Base-by-base conservation (phyloP, 805 yeast species). In the Diddensiella transvaalensis region DNA sequence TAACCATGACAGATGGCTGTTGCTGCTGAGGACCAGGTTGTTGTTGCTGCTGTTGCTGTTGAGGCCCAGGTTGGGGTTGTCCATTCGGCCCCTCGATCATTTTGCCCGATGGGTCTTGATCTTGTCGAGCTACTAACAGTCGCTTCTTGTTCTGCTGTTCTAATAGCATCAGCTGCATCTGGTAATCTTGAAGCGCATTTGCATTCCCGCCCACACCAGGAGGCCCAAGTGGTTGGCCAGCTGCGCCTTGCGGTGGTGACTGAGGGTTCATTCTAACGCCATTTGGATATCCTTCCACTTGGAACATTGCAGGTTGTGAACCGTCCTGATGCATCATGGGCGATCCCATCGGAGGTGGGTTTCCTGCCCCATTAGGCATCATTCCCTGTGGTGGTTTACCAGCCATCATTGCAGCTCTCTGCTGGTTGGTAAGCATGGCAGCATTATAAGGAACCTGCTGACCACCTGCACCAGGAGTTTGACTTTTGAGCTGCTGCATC, bases 161-260 rank as follows among this genome's bases (percentile, higher is more conserved):
- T 60, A 87, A 68, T 46, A 83, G 62, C 76, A 85, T 77, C 55
- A 86, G 69, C 64, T 86, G 91, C 72, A 79, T 81, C 63, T 87
- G 95, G 64, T 87, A 87, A 61, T 87, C 95, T 58, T 83, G 87
- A 35, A 87, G 68, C 1, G 91, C 90, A 58, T 74, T 75, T 49
- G 68, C 71, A 55, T 65, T 65, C 39, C 53, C 58, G 48, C 67
- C 71, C 54, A 62, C 62, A 37, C 47, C 52, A 30, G 45, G 44
- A 10, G 50, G 53, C 11, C 48, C 52, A 38, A 53, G 71, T 8
- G 36, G 52, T 19, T 53, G 61, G 50, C 47, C 63, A 47, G 53
- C 67, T 55, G 46, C 55, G n/a, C 55, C 49, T 18, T 23, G 43
- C 15, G 17, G 47, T 11, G 23, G 46, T 3, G 44, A 26, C 37